phyloP scores from a whole-genome alignment of 352 stramenopile species.

The Pythium plurisporium region DNA sequence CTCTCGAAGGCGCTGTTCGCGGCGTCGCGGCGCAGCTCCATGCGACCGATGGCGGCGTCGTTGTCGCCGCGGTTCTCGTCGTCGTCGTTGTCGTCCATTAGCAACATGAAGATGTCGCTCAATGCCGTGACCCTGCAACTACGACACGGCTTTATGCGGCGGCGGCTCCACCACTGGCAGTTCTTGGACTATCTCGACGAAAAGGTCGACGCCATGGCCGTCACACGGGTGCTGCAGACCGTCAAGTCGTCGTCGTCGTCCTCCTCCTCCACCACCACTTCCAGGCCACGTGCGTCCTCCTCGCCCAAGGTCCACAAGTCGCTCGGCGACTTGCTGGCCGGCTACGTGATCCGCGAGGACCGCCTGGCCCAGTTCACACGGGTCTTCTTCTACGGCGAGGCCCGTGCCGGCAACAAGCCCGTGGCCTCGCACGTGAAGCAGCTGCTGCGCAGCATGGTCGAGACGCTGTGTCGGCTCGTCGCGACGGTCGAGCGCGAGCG shows the following conservation, averaged over 20 bases:
- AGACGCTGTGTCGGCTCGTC: conserved; percentile 11
- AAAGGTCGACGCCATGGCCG: conserved; percentile 42
- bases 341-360: conserved; percentile 62
- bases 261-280: no score
- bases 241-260: no score
- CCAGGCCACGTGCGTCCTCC: no score
- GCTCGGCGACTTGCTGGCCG: conserved; percentile 35
- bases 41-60: conserved; percentile 18
- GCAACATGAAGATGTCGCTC: conserved; percentile 34
- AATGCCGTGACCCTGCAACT: conserved; percentile 57
- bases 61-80: neutral
- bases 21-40: neutral
- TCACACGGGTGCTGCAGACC: conserved; percentile 61
- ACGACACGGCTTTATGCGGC: conserved; percentile 32
- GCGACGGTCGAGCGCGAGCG: conserved; percentile 13
- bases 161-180: conserved; percentile 45
- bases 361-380: conserved; percentile 52
- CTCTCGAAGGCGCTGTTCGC: neutral
- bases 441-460: conserved; percentile 7
- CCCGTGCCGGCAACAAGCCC: neutral
- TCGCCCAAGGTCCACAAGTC: conserved; percentile 2
- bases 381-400: conserved; percentile 54
- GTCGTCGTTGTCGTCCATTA: conserved; percentile 4
- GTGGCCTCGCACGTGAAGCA: neutral
- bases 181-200: conserved; percentile 64